Base-by-base conservation (phyloP, 2,329 filamentous ascomycete genomes). In the Teratosphaeria nubilosa region DNA sequence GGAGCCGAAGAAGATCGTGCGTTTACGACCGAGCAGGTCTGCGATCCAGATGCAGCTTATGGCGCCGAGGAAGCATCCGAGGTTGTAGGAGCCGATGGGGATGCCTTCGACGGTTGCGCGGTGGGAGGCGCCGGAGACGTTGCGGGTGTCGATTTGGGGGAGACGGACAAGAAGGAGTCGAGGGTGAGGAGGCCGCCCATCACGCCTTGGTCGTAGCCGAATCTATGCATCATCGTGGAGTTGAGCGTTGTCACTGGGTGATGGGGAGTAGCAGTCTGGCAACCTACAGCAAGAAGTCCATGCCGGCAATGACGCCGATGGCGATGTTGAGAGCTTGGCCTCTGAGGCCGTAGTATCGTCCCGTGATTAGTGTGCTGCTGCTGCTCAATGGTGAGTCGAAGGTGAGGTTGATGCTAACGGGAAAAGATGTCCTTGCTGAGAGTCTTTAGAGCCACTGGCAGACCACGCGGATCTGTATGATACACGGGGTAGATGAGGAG, bases 1-100 rank as follows among this genome's bases (percentile, higher is more conserved):
- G 54, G 75, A 72, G 22, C 70, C 73, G 10, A 78, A 51, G 22
- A 51, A 25, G 22, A 51, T 25, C 1, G 50, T 51, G 5, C 50
- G 22, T 51, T 30, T 24, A 5, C 50, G 50, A 14, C 50, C 50
- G 20, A 51, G 50, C 50, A 51, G 13, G 16, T 87, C 84, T 31
- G 84, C 84, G 9, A 82, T 69, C 70, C 75, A 77, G 61, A 75
- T 70, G 24, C 67, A 69, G 30, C 72, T 66, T 1, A 77, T 70
- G 11, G 75, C 75, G 37, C 72, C 51, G 73, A 69, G 13, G 64
- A 77, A 76, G 61, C 75, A 76, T 10, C 75, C 73, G 56, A 76
- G 37, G 66, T 76, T 68, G 61, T 60, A 68, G 53, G 74, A 72
- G 5, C 69, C 72, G 1, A 75, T 74, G 58, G 73, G 74, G 57